phyloP scores from a whole-genome alignment of 164 flowering plant genomes.

The Aristolochia californica region DNA sequence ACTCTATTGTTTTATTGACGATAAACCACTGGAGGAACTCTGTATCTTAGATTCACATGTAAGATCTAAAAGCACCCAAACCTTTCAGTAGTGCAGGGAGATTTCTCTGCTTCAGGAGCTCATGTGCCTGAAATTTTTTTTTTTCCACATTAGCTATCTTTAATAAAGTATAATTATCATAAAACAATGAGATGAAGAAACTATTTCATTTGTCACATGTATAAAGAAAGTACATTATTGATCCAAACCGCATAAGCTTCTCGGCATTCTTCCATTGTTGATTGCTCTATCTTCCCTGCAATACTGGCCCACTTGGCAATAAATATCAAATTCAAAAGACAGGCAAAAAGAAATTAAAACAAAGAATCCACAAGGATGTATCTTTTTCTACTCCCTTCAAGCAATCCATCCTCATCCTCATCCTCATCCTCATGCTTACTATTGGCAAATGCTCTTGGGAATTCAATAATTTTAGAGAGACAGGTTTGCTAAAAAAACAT shows the following conservation, averaged over 20 bases:
- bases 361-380: too few relatives aligned
- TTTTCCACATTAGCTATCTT: background rate
- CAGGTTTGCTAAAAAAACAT: too few relatives aligned
- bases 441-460: too few relatives aligned
- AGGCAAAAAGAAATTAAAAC: too few relatives aligned
- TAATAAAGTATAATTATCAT: background rate
- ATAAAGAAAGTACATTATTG: slow-evolving; percentile 34
- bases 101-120: slow-evolving; percentile 47
- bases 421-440: too few relatives aligned
- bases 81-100: slow-evolving; percentile 37
- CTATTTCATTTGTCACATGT: background rate
- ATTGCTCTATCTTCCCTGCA: slow-evolving; percentile 89
- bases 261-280: slow-evolving; percentile 80
- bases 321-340: slow-evolving; percentile 6
- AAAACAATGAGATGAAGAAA: background rate
- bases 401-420: too few relatives aligned
- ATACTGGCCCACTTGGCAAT: slow-evolving; percentile 5
- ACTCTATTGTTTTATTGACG: background rate
- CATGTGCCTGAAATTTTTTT: slow-evolving; percentile 54
- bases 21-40: background rate
- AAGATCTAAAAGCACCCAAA: slow-evolving; percentile 7
- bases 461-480: too few relatives aligned
- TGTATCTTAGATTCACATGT: too few relatives aligned
- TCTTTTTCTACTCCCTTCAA: too few relatives aligned
- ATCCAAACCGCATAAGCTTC: slow-evolving; percentile 76